phyloP scores from a whole-genome alignment of 345 rosid genomes.

The Turritis glabra region DNA sequence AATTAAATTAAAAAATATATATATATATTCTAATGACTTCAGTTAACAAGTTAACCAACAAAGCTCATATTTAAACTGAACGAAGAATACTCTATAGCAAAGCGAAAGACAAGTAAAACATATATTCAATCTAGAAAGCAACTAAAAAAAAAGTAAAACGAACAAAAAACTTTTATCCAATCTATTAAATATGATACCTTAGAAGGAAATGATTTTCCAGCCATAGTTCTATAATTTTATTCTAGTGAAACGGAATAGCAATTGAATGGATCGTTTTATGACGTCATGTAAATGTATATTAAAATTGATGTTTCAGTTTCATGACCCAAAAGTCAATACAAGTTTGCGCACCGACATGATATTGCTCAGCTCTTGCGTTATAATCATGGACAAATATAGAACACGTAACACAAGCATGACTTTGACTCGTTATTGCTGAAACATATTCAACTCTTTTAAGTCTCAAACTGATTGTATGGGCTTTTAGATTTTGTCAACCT shows the following conservation, averaged over 20 bases:
- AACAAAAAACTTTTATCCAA: too few species aligned
- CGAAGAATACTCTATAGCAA: too few species aligned
- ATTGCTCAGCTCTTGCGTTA: constrained; percentile 10
- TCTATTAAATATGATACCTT: too few species aligned
- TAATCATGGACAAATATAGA: constrained; percentile 14
- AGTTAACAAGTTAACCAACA: too few species aligned
- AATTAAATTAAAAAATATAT: too few species aligned
- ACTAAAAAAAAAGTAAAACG: too few species aligned
- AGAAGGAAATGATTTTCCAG: too few species aligned
- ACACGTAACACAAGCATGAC: constrained; percentile 25
- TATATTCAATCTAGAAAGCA: too few species aligned
- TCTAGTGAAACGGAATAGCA: neutral
- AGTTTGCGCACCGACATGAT: constrained; percentile 29
- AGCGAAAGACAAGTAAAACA: too few species aligned
- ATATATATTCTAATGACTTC: too few species aligned
- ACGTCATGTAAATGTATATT: neutral
- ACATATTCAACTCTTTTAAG: constrained; percentile 8
- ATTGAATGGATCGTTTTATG: neutral
- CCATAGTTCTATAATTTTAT: neutral
- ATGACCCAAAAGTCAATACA: constrained; percentile 11
- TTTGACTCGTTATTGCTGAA: constrained; percentile 23
- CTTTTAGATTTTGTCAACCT: constrained; percentile 25
- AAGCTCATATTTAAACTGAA: too few species aligned
- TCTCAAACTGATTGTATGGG: constrained; percentile 15
- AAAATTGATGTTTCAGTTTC: neutral